These are phyloP conservation scores for Elymus sibiricus DNA, from an alignment of 176 grass and related monocot species.

Conservation along the genomic window DNA sequence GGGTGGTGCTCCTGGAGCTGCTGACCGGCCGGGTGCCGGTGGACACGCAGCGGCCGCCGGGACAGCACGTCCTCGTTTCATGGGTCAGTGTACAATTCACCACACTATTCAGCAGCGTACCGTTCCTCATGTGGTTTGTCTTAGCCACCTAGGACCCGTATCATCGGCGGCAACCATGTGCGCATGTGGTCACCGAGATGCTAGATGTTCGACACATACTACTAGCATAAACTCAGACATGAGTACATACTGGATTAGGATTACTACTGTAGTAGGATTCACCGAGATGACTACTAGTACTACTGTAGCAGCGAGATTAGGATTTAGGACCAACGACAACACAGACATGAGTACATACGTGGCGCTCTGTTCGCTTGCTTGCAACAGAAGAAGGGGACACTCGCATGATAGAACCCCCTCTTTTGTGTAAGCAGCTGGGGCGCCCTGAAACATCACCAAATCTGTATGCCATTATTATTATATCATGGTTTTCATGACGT, in stretches of 20 bases:
- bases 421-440: neutral
- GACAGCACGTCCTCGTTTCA: conserved; percentile 92
- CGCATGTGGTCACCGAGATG: neutral
- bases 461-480: neutral
- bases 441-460: neutral
- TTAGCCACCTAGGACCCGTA: neutral
- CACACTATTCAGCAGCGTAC: neutral
- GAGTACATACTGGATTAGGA: no score
- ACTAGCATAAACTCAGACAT: conserved; percentile 1
- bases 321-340: neutral
- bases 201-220: neutral
- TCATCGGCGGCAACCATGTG: neutral
- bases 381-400: neutral
- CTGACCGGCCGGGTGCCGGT: conserved; percentile 81
- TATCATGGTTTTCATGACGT: neutral
- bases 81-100: conserved; percentile 49
- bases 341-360: neutral
- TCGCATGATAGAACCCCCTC: neutral
- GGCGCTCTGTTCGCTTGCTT: neutral
- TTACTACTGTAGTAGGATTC: no score
- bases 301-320: neutral
- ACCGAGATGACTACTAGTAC: no score
- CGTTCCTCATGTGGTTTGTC: neutral
- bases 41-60: conserved; percentile 64
- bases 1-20: conserved; percentile 87